These are phyloP conservation scores for Boletus tylopilopsis DNA, from an alignment of 768 basidiomycete genomes.

Conservation along the genomic window DNA sequence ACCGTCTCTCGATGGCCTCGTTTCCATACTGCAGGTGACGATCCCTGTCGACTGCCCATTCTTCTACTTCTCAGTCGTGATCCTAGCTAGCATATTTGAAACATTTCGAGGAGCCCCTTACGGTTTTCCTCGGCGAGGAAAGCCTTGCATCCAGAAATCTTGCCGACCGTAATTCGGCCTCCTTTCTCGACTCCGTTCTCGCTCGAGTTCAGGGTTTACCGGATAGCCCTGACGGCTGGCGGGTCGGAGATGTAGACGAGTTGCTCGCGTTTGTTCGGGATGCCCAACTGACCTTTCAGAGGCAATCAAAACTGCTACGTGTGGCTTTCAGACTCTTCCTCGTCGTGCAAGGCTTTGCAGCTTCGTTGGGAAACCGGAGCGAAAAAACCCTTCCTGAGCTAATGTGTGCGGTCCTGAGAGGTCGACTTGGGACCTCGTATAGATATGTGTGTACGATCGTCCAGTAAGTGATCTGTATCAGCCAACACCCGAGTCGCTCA, in stretches of 20 bases:
- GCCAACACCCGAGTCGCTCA: conserved; percentile 14
- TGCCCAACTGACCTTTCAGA: conserved; percentile 37
- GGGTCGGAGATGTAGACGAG: conserved; percentile 22
- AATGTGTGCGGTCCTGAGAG: conserved; percentile 45
- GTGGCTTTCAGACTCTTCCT: conserved; percentile 48
- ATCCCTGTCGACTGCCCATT: background rate
- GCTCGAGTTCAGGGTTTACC: conserved; percentile 31
- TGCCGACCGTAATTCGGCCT: conserved; percentile 17
- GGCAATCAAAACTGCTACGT: conserved; percentile 34
- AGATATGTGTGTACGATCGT: conserved; percentile 45
- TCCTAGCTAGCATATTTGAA: conserved; percentile 60
- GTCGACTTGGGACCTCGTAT: conserved; percentile 39
- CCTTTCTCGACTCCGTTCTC: conserved; percentile 38
- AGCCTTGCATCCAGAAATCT: conserved; percentile 8
- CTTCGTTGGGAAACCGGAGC: conserved; percentile 40
- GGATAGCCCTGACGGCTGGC: conserved; percentile 24
- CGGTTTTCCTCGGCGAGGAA: conserved; percentile 26
- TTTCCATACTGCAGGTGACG: conserved; percentile 60
- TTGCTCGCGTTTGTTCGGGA: conserved; percentile 35
- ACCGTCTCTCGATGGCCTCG: conserved; percentile 51
- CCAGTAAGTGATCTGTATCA: conserved; percentile 36
- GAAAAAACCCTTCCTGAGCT: conserved; percentile 34
- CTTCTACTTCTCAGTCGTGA: background rate
- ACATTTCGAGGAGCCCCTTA: conserved; percentile 65
- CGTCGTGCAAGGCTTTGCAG: conserved; percentile 42